Evolutionary conservation across 208 protist genomes (phyloP).

Genomic region (Phytomonas francai): DNA sequence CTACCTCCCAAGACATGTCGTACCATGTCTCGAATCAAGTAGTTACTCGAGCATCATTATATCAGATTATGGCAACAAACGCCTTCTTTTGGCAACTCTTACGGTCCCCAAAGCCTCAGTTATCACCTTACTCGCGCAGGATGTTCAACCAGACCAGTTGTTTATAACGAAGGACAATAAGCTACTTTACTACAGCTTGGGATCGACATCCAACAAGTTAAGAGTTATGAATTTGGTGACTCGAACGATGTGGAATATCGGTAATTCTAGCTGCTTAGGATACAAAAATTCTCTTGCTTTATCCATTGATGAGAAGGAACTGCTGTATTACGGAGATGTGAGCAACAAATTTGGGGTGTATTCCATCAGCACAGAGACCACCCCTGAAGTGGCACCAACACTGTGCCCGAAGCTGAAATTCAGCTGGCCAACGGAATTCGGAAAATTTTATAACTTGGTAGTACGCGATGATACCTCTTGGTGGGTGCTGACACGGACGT

Average conservation of each 20-base stretch:
- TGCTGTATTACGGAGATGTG: slow-evolving; percentile 12
- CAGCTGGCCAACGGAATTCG: background rate
- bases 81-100: slow-evolving; percentile 2
- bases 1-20: background rate
- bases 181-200: background rate
- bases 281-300: slow-evolving; percentile 7
- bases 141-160: slow-evolving; percentile 3
- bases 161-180: background rate
- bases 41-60: background rate
- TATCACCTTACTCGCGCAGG: background rate
- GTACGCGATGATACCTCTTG: background rate
- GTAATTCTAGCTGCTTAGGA: background rate
- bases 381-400: background rate
- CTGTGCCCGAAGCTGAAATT: slow-evolving; percentile 1
- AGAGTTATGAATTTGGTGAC: background rate
- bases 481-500: background rate
- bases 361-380: background rate
- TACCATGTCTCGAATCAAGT: background rate
- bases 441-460: background rate
- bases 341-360: slow-evolving; percentile 5
- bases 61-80: slow-evolving; percentile 15
- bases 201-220: background rate
- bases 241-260: background rate
- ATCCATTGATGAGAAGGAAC: slow-evolving; percentile 10
- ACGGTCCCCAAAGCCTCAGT: background rate